Evolutionary conservation across 257 asterid genomes (phyloP).

Genomic region (Ballota nigra): DNA sequence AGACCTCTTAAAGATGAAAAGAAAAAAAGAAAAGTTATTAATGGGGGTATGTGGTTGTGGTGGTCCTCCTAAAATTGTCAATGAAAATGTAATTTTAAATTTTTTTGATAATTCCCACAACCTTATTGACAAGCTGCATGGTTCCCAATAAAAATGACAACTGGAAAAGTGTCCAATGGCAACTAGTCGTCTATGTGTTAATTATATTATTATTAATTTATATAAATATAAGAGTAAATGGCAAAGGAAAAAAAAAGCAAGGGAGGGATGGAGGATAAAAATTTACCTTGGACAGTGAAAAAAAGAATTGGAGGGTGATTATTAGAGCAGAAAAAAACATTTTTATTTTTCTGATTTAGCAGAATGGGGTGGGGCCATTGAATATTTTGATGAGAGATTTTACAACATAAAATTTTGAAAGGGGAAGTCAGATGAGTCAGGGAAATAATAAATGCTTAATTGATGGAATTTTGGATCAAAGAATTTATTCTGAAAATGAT

Average conservation of each 20-base stretch:
- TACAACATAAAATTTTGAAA: constrained; percentile 12
- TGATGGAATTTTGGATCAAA: constrained; percentile 41
- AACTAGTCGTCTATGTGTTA: too few relatives aligned
- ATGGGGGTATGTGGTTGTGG: neutral
- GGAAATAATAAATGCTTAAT: constrained; percentile 24
- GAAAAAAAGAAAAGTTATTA: neutral
- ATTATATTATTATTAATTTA: too few relatives aligned
- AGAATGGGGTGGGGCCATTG: neutral
- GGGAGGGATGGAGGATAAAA: too few relatives aligned
- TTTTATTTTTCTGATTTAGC: neutral
- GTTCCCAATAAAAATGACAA: constrained; percentile 21
- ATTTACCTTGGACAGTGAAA: neutral
- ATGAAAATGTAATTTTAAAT: neutral
- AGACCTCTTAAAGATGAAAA: neutral
- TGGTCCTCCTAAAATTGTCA: constrained; percentile 19
- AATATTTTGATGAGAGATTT: constrained; percentile 2
- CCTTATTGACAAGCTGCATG: constrained; percentile 6
- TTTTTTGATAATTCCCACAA: constrained; percentile 16
- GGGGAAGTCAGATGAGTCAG: constrained; percentile 32
- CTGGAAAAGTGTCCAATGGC: constrained; percentile 11
- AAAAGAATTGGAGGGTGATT: neutral
- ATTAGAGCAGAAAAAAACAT: neutral
- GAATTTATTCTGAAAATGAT: constrained; percentile 54
- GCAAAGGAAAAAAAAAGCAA: too few relatives aligned
- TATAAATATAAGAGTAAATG: too few relatives aligned